Evolutionary conservation across 1,284 basidiomycete genomes (phyloP).

Genomic region (Cutaneotrichosporon spelunceum): DNA sequence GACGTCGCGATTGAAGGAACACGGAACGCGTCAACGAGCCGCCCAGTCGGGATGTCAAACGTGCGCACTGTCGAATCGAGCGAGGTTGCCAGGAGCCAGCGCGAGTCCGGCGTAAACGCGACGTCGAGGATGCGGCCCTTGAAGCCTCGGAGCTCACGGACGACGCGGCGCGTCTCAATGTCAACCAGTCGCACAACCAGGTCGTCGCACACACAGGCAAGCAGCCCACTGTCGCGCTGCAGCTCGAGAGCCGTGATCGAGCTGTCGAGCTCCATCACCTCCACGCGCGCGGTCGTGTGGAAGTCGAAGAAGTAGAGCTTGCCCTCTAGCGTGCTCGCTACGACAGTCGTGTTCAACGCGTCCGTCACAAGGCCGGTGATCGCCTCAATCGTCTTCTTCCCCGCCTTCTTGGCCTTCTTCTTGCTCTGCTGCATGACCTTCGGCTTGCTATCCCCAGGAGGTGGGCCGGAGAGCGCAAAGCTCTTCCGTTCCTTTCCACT

Average conservation of each 20-base stretch:
- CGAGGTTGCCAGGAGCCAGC: conserved; percentile 86
- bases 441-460: conserved; percentile 59
- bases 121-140: conserved; percentile 76
- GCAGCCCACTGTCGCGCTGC: conserved; percentile 80
- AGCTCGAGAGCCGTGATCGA: conserved; percentile 69
- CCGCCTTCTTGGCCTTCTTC: conserved; percentile 51
- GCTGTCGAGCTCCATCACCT: conserved; percentile 66
- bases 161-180: conserved; percentile 80
- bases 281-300: conserved; percentile 69
- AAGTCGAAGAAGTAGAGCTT: conserved; percentile 95
- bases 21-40: conserved; percentile 86
- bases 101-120: conserved; percentile 85
- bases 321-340: conserved; percentile 84
- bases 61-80: conserved; percentile 90
- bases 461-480: conserved; percentile 60
- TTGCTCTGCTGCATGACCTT: conserved; percentile 38
- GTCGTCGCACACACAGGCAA: conserved; percentile 83
- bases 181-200: conserved; percentile 79
- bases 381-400: conserved; percentile 57
- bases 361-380: conserved; percentile 85
- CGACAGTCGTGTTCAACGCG: conserved; percentile 72
- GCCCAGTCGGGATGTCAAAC: conserved; percentile 90
- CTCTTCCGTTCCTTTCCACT: conserved; percentile 80
- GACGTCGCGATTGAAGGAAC: conserved; percentile 87
- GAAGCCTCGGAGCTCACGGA: conserved; percentile 81